Evolutionary conservation across 2,329 filamentous ascomycete genomes (phyloP), one percentile per base, ranked within the genome.

Genomic region (Diaporthe helianthi): DNA sequence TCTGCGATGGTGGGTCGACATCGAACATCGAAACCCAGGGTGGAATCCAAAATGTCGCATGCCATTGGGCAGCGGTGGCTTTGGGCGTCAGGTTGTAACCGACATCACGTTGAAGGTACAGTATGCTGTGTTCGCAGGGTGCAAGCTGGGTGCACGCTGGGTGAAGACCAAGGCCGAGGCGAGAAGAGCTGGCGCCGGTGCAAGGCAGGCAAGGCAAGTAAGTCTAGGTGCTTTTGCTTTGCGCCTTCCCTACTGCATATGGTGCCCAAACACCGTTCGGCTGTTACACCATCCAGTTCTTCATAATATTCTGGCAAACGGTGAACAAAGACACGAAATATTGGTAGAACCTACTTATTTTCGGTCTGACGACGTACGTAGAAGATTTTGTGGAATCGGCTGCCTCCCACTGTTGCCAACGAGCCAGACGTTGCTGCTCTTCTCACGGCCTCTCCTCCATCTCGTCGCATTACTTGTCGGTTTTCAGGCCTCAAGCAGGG

Each of bases 201-300:
- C 33, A 12, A n/a, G 36, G 13, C 36, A n/a, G n/a, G n/a, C n/a
- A n/a, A n/a, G n/a, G n/a, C n/a, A n/a, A n/a, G n/a, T n/a, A 38
- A 13, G 22, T 15, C 19, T 58, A 24, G 36, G 24, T n/a, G 24
- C 17, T 38, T 38, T 15, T 15, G 36, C 36, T 17, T 46, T 17
- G 54, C 38, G 17, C 41, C 55, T 61, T 61, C 55, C 19, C 26
- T 31, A 22, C 26, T 13, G 31, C 24, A n/a, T n/a, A n/a, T n/a
- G 58, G 58, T 49, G 58, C 58, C 58, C 58, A 63, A 63, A 36
- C 55, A 33, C 5, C n/a, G 26, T n/a, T n/a, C n/a, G n/a, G 19
- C 1, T 17, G 19, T 13, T 4, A 46, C 19, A 13, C 17, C 6
- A 47, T 3, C 5, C 10, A n/a, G 4, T 19, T 24, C 9, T n/a